phyloP scores from a whole-genome alignment of 345 rosid genomes.

The Arabidopsis suecica region DNA sequence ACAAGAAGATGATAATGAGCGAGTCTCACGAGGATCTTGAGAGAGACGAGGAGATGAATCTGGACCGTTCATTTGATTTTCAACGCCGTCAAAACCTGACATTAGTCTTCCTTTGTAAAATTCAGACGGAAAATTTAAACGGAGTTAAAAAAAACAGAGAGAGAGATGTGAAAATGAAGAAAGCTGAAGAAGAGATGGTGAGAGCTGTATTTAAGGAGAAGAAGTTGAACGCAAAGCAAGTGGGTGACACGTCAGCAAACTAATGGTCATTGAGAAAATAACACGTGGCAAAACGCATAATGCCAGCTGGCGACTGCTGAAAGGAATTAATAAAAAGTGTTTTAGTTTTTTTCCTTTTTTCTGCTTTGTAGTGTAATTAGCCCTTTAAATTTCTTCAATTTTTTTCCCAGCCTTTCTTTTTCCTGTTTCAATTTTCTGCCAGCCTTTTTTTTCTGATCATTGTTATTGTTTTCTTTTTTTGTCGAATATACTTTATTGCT shows the following conservation, averaged over 20 bases:
- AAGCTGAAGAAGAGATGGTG: constrained; percentile 12
- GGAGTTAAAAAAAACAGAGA: constrained; percentile 9
- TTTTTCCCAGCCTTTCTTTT: constrained; percentile 4
- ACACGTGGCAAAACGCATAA: constrained; percentile 54
- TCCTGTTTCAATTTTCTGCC: neutral
- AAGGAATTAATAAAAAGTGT: neutral
- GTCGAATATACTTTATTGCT: constrained; percentile 23
- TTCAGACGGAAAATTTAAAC: neutral
- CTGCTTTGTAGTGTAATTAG: neutral
- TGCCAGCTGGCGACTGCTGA: constrained; percentile 52
- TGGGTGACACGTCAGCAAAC: constrained; percentile 64
- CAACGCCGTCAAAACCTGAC: constrained; percentile 48
- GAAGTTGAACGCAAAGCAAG: constrained; percentile 36
- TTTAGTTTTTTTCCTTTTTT: neutral
- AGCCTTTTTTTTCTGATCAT: neutral
- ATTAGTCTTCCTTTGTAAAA: constrained; percentile 27
- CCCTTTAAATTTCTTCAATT: neutral
- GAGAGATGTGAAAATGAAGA: neutral
- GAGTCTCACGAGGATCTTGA: constrained; percentile 53
- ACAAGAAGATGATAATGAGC: constrained; percentile 58
- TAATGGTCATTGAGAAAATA: constrained; percentile 40
- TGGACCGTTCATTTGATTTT: constrained; percentile 47
- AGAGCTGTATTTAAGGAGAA: constrained; percentile 52
- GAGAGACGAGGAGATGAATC: constrained; percentile 45
- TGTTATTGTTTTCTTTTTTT: constrained; percentile 7